Conservation (phyloP, 371 early-diverging fungal genomes). For the Zancudomyces culisetae region DNA sequence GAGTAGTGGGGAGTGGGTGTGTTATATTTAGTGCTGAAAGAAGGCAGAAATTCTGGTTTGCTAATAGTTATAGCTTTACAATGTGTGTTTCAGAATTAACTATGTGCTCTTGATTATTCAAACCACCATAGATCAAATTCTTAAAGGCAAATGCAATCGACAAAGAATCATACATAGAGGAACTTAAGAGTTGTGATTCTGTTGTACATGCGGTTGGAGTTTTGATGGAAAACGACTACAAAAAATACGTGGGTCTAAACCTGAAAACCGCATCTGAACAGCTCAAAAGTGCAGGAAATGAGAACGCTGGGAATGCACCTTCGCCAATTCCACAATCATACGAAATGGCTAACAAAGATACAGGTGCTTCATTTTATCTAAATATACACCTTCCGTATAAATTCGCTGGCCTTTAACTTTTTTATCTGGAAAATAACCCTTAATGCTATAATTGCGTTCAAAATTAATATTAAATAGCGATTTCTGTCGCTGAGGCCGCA, state of each 20-base stretch:
- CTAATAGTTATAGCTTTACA: too few relatives aligned
- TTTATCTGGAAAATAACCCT: not conserved
- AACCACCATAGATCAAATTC: conserved; percentile 39
- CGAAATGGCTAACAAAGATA: conserved; percentile 50
- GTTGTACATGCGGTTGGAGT: conserved; percentile 57
- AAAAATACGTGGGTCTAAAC: conserved; percentile 39
- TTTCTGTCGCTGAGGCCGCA: not conserved
- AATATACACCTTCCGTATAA: too few relatives aligned
- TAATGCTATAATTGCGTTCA: not conserved
- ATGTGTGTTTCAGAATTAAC: too few relatives aligned
- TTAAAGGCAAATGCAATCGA: conserved; percentile 41
- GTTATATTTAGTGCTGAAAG: too few relatives aligned
- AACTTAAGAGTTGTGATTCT: conserved; percentile 34
- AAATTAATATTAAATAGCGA: not conserved
- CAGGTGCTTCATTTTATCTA: conserved; percentile 19
- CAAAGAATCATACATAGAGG: conserved; percentile 32
- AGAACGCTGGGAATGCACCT: too few relatives aligned
- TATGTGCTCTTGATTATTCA: too few relatives aligned
- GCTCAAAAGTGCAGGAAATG: conserved; percentile 9
- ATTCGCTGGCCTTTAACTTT: not conserved
- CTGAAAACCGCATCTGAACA: conserved; percentile 38
- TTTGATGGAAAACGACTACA: conserved; percentile 47
- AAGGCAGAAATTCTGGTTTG: too few relatives aligned
- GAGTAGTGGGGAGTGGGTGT: too few relatives aligned
- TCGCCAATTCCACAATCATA: conserved; percentile 11